Percentiles rank a stretch among this genome's conserved stretches.
Conservation (phyloP, 139 green algal genomes). For the Yamagishiella unicocca region DNA sequence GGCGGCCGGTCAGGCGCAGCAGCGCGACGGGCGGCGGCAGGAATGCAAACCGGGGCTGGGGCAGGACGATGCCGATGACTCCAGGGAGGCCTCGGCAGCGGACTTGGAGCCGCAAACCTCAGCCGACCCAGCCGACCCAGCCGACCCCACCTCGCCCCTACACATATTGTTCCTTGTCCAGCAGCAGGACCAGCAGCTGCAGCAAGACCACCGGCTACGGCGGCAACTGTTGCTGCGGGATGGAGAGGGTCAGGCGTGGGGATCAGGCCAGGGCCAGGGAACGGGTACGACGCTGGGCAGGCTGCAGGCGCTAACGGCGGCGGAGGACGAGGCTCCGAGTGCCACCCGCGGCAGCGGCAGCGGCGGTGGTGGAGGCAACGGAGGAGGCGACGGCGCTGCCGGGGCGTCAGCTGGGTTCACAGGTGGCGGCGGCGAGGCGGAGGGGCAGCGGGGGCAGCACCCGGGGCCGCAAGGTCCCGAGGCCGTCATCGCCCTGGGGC, state of each 20-base stretch:
- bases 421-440: too few relatives aligned
- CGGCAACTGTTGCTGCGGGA: not conserved
- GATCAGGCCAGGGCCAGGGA: too few relatives aligned
- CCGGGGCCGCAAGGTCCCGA: not conserved
- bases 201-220: not conserved
- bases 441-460: not conserved
- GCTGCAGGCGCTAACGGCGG: not conserved
- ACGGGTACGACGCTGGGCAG: too few relatives aligned
- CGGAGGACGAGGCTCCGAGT: not conserved
- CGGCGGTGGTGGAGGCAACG: not conserved
- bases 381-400: too few relatives aligned
- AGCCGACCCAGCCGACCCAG: too few relatives aligned
- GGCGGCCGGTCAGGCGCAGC: not conserved
- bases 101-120: too few relatives aligned
- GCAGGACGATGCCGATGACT: not conserved
- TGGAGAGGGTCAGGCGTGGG: not conserved
- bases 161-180: not conserved
- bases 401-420: too few relatives aligned
- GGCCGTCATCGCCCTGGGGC: not conserved
- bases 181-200: constrained; percentile 2
- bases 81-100: not conserved
- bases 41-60: not conserved
- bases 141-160: not conserved
- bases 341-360: not conserved
- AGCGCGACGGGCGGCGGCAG: not conserved